A percentile compares a stretch with the other conserved stretches of the same genome.
Evolutionary conservation across 2,329 filamentous ascomycete species (phyloP).

Genomic region (Monilinia polystroma): DNA sequence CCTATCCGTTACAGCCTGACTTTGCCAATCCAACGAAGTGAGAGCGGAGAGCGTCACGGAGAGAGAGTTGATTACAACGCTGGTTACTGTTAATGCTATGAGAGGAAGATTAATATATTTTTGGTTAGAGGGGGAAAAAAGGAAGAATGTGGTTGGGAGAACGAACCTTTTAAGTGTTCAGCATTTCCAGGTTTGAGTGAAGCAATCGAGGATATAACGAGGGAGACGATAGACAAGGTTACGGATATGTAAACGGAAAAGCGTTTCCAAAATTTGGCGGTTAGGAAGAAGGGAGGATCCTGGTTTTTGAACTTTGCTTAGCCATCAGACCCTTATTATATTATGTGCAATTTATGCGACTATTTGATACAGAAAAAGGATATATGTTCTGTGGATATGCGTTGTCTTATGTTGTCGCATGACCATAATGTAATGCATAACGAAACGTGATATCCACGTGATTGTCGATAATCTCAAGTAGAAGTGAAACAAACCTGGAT

Average conservation of each 20-base stretch:
- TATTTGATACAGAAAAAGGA: neutral
- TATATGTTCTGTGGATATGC: neutral
- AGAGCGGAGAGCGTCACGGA: conserved; percentile 31
- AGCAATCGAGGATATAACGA: conserved; percentile 30
- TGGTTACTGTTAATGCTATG: conserved; percentile 31
- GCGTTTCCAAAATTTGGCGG: conserved; percentile 35
- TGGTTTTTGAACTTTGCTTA: conserved; percentile 1
- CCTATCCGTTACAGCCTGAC: conserved; percentile 29
- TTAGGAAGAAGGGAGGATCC: conserved; percentile 27
- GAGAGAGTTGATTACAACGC: conserved; percentile 32
- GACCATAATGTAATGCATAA: neutral
- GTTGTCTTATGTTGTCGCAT: neutral
- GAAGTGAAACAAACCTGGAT: neutral
- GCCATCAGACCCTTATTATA: accelerated
- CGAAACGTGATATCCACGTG: neutral
- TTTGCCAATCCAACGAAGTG: conserved; percentile 36
- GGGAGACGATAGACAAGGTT: conserved; percentile 25
- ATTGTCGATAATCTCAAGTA: neutral
- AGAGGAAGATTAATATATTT: neutral
- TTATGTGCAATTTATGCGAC: neutral
- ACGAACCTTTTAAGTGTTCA: conserved; percentile 25
- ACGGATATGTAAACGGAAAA: conserved; percentile 33
- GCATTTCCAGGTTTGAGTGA: conserved; percentile 22
- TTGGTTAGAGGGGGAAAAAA: too few relatives aligned
- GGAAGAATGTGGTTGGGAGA: neutral